These are phyloP conservation scores for Rhododendron griersonianum DNA, from an alignment of 148 eudicot species.

Conservation along the genomic window DNA sequence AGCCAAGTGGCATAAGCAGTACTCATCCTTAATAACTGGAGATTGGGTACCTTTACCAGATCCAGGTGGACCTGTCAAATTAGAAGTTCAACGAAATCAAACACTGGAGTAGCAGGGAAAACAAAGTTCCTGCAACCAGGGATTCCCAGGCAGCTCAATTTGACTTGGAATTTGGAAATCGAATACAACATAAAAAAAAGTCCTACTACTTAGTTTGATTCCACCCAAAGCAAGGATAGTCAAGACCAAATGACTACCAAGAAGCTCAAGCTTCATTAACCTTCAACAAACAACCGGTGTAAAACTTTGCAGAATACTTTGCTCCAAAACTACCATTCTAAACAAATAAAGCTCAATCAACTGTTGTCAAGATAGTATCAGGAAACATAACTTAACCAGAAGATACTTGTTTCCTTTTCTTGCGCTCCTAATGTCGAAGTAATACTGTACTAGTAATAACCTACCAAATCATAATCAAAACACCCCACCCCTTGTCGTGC, in stretches of 20 bases:
- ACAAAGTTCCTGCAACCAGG: neutral
- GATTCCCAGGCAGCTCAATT: neutral
- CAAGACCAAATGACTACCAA: neutral
- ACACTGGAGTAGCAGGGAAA: neutral
- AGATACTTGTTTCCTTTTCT: neutral
- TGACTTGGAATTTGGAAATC: neutral
- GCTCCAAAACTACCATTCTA: neutral
- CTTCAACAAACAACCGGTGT: neutral
- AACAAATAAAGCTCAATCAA: neutral
- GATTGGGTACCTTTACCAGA: constrained; percentile 99
- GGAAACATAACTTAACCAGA: neutral
- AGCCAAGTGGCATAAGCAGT: constrained; percentile 95
- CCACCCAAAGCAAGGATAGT: neutral
- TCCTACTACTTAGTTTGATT: neutral
- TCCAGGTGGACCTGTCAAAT: constrained; percentile 86
- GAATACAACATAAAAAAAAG: neutral
- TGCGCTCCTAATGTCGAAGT: neutral
- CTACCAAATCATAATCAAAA: neutral
- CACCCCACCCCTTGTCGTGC: neutral
- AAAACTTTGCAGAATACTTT: neutral
- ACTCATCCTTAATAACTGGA: constrained; percentile 88
- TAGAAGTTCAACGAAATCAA: neutral
- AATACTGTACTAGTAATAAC: neutral
- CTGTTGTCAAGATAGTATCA: neutral
- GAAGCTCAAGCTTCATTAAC: neutral